Evolutionary conservation across 371 early-diverging fungal species (phyloP), one percentile per base, ranked within the genome.

Genomic region (Lichtheimia corymbifera): DNA sequence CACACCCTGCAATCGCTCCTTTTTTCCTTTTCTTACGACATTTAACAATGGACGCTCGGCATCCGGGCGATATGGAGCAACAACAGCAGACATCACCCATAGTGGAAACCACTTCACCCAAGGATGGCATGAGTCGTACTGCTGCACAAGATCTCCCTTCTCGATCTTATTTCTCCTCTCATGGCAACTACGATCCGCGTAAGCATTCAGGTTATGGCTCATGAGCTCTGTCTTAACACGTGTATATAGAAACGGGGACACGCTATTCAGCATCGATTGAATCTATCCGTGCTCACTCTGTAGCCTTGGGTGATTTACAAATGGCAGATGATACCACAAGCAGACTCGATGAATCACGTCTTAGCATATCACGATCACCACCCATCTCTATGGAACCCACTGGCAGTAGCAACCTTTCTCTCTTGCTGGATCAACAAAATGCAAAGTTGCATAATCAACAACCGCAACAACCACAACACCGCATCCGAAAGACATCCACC

Each of bases 211-310:
- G 5, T 50, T 53, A 28, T 22, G 15, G 24, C 7, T 9, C 25
- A 47, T 9, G 17, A 13, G 25, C 15, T 42, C 17, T 17, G 12
- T 40, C 1, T 24, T 53, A 20, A 40, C 28, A 13, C 18, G 20
- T 17, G 14, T 6, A 51, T 56, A 27, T 53, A 63, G 67, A 59
- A 45, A 66, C 58, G 24, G 64, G 63, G 24, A 43, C 67, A 5
- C 72, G 58, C 14, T 80, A 80, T 58, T 77, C 78, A 22, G 81
- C 76, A 6, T 80, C 81, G 0, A 63, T 71, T 41, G 81, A 80
- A 62, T 75, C 81, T 4, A 80, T 86, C 47, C 77, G 86, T 47
- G 83, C 85, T 13, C 83, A 86, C 47, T 81, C 86, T 0, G 63
- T 86, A 15, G 85, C 84, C 5, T 62, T 84, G 40, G 84, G 72